A percentile compares a stretch with the other conserved stretches of the same genome.
These are phyloP conservation scores for Sporopachydermia quercuum DNA, from an alignment of 805 yeast species.

Conservation along the genomic window DNA sequence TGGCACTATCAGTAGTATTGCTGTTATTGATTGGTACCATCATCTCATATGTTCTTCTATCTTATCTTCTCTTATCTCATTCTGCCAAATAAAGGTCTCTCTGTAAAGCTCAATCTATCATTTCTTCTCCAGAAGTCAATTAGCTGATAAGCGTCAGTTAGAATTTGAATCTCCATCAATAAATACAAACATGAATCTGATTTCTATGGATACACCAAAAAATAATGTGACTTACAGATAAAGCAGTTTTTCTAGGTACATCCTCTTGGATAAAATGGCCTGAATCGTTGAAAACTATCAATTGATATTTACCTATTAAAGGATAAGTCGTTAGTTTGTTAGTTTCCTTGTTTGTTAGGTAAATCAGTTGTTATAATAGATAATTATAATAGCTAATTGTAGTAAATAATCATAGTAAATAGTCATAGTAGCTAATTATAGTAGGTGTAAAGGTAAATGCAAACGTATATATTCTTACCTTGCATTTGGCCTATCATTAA, in stretches of 20 bases:
- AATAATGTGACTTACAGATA: conserved; percentile 24
- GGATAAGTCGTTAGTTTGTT: not conserved
- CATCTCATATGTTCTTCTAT: too few relatives aligned
- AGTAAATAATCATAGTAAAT: too few relatives aligned
- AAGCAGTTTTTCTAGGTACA: conserved; percentile 51
- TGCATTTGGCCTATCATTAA: conserved; percentile 96
- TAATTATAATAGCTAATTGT: too few relatives aligned
- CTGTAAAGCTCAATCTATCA: conserved; percentile 24
- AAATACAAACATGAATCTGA: not conserved
- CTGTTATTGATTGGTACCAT: too few relatives aligned
- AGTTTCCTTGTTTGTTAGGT: too few relatives aligned
- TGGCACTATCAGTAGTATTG: not conserved
- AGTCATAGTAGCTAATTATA: too few relatives aligned
- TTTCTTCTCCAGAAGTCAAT: conserved; percentile 31
- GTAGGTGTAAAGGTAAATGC: too few relatives aligned
- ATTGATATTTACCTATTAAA: conserved; percentile 44
- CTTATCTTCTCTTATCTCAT: too few relatives aligned
- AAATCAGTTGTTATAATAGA: too few relatives aligned
- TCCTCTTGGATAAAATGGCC: conserved; percentile 98
- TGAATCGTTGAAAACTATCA: conserved; percentile 63
- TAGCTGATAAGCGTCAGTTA: conserved; percentile 10
- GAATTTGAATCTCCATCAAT: not conserved
- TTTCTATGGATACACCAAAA: too few relatives aligned
- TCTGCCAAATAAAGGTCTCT: conserved; percentile 2
- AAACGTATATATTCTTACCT: too few relatives aligned